phyloP scores from a whole-genome alignment of 2,329 filamentous ascomycete species.

The Diplodia sapinea region DNA sequence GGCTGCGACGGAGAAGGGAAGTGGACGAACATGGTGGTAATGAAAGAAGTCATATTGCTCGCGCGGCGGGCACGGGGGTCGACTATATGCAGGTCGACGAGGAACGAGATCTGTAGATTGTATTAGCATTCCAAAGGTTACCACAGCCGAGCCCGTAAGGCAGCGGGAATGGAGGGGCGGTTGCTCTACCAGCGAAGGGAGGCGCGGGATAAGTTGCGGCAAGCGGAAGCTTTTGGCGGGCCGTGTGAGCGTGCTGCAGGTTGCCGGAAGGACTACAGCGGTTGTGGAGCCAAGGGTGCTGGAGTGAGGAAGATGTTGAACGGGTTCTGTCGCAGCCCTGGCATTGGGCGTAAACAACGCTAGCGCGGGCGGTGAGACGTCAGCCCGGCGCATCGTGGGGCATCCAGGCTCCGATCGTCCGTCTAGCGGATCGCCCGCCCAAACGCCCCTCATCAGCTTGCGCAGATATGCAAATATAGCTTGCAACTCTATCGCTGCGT shows the following conservation, averaged over 20 bases:
- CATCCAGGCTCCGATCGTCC: conserved; percentile 15
- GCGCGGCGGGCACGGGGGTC: conserved; percentile 17
- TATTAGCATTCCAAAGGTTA: conserved; percentile 31
- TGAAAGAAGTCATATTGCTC: conserved; percentile 73
- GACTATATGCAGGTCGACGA: conserved; percentile 23
- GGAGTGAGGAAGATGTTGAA: conserved; percentile 21
- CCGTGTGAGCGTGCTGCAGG: neutral
- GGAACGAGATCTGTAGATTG: conserved; percentile 20
- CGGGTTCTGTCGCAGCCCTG: conserved; percentile 8
- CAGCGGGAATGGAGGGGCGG: conserved; percentile 28
- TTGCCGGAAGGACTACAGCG: conserved; percentile 14
- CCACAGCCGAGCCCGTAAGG: conserved; percentile 8
- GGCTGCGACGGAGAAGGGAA: conserved; percentile 42
- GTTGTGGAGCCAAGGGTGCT: conserved; percentile 20
- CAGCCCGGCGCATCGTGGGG: conserved; percentile 19
- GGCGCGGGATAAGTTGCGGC: neutral
- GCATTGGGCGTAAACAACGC: conserved; percentile 31
- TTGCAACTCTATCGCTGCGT: neutral
- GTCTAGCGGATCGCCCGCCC: conserved; percentile 2
- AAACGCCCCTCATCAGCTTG: neutral
- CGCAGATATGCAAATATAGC: neutral
- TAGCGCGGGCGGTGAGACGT: conserved; percentile 26
- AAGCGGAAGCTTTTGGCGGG: conserved; percentile 3
- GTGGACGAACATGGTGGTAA: conserved; percentile 76
- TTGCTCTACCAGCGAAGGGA: conserved; percentile 17